Conservation (phyloP, 78 protist species). For the Cavenderia fasciculata region DNA sequence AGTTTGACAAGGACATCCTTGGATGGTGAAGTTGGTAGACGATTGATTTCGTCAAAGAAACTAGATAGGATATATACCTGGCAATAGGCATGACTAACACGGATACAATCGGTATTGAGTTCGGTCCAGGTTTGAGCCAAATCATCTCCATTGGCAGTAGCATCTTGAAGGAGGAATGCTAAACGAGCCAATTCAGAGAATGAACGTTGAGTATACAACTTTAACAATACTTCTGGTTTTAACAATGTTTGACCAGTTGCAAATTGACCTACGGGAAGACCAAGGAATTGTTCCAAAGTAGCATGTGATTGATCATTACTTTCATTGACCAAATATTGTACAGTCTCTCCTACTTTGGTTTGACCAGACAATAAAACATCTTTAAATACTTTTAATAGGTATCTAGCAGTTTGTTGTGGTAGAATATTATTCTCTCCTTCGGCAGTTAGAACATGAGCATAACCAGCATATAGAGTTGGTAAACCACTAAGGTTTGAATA, state of each 20-base stretch:
- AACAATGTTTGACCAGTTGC: neutral
- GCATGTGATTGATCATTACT: neutral
- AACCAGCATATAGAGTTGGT: constrained; percentile 5
- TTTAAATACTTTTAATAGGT: constrained; percentile 32
- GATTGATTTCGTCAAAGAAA: constrained; percentile 17
- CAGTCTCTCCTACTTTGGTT: constrained; percentile 5
- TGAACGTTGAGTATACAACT: constrained; percentile 42
- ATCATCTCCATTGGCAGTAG: neutral
- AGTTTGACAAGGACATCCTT: neutral
- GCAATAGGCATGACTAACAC: constrained; percentile 48
- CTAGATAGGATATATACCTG: constrained; percentile 27
- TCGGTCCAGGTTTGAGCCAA: constrained; percentile 33
- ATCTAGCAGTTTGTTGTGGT: constrained; percentile 82
- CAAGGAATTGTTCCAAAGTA: neutral
- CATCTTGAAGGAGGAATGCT: constrained; percentile 2
- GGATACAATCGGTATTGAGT: constrained; percentile 25
- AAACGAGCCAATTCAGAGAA: neutral
- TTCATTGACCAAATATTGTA: neutral
- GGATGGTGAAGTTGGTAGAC: neutral
- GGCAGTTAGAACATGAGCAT: constrained; percentile 15
- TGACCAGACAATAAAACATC: neutral
- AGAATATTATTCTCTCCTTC: constrained; percentile 82
- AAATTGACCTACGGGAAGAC: neutral
- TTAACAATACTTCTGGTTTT: constrained; percentile 1
- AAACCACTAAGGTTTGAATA: constrained; percentile 70